phyloP scores from a whole-genome alignment of 192 early-diverging fungal species.

The Coemansia sp. region DNA sequence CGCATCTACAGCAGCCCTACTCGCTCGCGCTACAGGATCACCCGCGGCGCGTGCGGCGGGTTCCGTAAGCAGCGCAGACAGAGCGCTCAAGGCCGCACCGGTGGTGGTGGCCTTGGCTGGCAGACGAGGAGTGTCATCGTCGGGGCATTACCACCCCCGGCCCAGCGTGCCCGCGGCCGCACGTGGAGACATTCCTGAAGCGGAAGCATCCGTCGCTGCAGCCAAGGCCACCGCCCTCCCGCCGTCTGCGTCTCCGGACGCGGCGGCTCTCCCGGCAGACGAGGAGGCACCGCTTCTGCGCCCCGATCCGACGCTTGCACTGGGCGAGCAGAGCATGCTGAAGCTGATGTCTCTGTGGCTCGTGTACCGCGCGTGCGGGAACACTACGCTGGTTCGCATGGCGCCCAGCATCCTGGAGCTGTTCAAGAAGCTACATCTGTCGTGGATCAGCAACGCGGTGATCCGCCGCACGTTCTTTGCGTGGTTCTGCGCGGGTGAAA shows the following conservation, averaged over 20 bases:
- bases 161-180: conserved; percentile 15
- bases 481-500: conserved; percentile 83
- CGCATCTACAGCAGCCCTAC: conserved; percentile 21
- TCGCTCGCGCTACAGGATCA: conserved; percentile 28
- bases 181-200: conserved; percentile 2
- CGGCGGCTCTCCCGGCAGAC: neutral
- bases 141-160: neutral
- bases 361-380: conserved; percentile 46
- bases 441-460: conserved; percentile 63
- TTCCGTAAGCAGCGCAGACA: conserved; percentile 10
- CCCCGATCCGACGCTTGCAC: conserved; percentile 45
- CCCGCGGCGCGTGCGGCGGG: conserved; percentile 22
- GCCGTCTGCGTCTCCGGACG: neutral
- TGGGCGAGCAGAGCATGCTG: conserved; percentile 35
- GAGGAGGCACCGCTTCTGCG: conserved; percentile 27
- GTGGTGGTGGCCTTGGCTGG: conserved; percentile 6
- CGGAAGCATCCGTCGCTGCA: neutral
- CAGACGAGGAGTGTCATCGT: conserved; percentile 21
- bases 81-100: conserved; percentile 16
- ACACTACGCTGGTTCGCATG: conserved; percentile 32
- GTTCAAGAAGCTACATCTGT: conserved; percentile 34
- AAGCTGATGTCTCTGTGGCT: conserved; percentile 42
- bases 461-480: conserved; percentile 88
- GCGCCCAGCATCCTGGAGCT: conserved; percentile 35
- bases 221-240: conserved; percentile 6